Base-by-base conservation (phyloP, 2,329 filamentous ascomycete species). In the Diaporthe destruens region DNA sequence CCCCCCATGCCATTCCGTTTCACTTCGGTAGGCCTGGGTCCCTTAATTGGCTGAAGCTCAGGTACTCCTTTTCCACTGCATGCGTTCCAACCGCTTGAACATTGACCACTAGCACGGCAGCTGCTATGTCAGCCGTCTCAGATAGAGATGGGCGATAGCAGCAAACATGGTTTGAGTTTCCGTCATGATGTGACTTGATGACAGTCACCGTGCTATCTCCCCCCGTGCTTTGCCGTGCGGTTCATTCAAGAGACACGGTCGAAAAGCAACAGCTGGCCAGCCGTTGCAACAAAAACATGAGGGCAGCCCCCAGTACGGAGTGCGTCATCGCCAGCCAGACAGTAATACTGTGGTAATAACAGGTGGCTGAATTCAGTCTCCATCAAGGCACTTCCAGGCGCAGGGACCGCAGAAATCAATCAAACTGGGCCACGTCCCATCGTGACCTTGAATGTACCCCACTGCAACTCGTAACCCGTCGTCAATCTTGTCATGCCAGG, bases 401-500 rank as follows among this genome's bases (percentile, higher is more conserved):
- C 69, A 74, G 72, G 72, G 51, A 74, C 69, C 69, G 69, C 68
- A 54, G 59, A 71, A 63, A 61, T 72, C 72, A 74, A 74, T 74
- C 42, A 57, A 71, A 72, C 68, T 12, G 65, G 63, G 72, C 69
- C 72, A 74, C 72, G 72, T 74, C 68, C 63, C 49, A 61, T 66
- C 65, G 69, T 69, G 55, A 69, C 69, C 49, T 69, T 53, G 44
- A 34, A 47, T 59, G 47, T 47, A 55, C 69, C 68, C 69, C 72
- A 74, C 72, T 29, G 69, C 47, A 72, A 53, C 56, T 67, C 49
- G 69, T 68, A 70, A 61, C 55, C 61, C 56, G 61, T 72, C 49
- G 66, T 72, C 66, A 72, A 57, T 69, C 69, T 54, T 53, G 55
- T 32, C 25, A 72, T 68, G 68, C 56, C 68, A 55, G 68, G 53